phyloP scores from a whole-genome alignment of 2,329 filamentous ascomycete species.

The Geoglossum cookeanum region DNA sequence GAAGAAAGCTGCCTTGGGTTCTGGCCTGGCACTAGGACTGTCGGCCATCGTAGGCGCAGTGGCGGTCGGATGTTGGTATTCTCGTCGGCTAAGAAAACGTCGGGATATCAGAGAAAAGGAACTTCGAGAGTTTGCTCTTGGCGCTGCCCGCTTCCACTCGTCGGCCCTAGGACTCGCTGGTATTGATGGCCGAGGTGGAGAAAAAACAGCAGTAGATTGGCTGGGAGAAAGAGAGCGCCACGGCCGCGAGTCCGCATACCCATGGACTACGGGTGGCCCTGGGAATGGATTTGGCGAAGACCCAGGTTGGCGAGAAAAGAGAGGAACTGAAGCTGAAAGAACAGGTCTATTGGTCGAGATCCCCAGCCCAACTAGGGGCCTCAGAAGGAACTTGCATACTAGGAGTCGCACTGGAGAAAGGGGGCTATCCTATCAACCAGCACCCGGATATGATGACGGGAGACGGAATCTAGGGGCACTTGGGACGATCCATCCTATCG shows the following conservation, averaged over 20 bases:
- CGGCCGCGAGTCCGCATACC: neutral
- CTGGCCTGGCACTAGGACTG: slow-evolving; percentile 46
- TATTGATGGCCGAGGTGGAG: neutral
- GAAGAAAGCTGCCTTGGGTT: slow-evolving; percentile 38
- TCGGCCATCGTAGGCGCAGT: slow-evolving; percentile 29
- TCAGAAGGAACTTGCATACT: slow-evolving; percentile 21
- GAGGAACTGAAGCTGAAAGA: slow-evolving; percentile 20
- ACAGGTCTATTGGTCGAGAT: slow-evolving; percentile 24
- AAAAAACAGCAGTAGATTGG: neutral
- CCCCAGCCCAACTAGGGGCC: slow-evolving; percentile 21
- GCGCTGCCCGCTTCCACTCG: neutral
- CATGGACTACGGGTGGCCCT: neutral
- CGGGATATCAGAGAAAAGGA: slow-evolving; percentile 4
- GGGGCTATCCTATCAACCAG: slow-evolving; percentile 17
- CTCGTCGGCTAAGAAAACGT: slow-evolving; percentile 23
- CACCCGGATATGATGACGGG: slow-evolving; percentile 11
- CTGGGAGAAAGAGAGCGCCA: neutral
- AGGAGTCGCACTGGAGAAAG: slow-evolving; percentile 15
- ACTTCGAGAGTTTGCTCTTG: neutral
- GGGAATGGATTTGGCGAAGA: neutral
- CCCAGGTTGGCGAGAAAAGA: slow-evolving; percentile 14
- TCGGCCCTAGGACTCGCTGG: neutral
- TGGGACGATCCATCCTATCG: slow-evolving; percentile 4
- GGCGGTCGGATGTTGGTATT: slow-evolving; percentile 30
- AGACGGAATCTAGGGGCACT: slow-evolving; percentile 6